Conservation (phyloP, 2,329 filamentous ascomycete genomes). For the Diaporthe humulicola region DNA sequence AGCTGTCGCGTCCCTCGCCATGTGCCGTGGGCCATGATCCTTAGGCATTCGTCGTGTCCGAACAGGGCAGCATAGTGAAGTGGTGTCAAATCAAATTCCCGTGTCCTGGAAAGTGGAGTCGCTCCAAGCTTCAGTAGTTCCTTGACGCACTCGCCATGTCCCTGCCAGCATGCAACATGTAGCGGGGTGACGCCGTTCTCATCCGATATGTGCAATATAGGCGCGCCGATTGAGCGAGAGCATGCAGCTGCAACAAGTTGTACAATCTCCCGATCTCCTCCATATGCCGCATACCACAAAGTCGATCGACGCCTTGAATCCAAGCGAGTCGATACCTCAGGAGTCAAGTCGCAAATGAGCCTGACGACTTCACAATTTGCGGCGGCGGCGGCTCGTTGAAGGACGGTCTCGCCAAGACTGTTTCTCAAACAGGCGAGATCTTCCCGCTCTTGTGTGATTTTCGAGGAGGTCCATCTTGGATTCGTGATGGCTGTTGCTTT, state of each 20-base stretch:
- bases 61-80: background rate
- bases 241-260: background rate
- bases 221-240: background rate
- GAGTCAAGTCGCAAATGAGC: background rate
- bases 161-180: background rate
- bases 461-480: background rate
- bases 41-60: background rate
- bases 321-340: background rate
- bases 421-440: background rate
- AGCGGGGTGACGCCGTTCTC: background rate
- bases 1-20: background rate
- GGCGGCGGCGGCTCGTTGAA: background rate
- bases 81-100: background rate
- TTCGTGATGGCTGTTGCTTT: background rate
- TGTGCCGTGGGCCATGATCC: background rate
- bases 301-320: background rate
- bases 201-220: background rate
- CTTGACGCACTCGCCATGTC: background rate
- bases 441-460: background rate
- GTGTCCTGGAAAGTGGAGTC: background rate
- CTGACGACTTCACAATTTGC: background rate
- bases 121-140: background rate
- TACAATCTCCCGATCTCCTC: background rate
- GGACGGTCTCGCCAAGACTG: background rate
- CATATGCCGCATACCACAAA: background rate